Conservation (phyloP, 1,139 yeast species). For the Yamadazyma membranifaciens region DNA sequence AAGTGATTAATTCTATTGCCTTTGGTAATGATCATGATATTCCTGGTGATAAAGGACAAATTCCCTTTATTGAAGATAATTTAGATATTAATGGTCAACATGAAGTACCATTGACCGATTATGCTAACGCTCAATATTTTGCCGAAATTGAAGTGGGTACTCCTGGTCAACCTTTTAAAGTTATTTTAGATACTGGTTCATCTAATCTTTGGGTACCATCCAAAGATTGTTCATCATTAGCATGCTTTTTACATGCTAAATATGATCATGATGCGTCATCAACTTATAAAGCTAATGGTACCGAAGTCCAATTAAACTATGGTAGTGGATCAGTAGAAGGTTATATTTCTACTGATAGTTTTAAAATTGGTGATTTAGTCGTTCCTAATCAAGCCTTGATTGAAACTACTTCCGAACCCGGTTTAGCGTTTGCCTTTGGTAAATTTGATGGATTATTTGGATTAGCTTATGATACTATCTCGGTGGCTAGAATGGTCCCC, state of each 20-base stretch:
- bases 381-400: constrained; percentile 92
- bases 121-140: constrained; percentile 91
- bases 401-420: constrained; percentile 96
- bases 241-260: constrained; percentile 90
- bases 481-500: constrained; percentile 86
- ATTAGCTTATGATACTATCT: constrained; percentile 85
- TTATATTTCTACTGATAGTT: constrained; percentile 78
- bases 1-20: neutral
- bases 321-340: constrained; percentile 95
- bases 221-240: constrained; percentile 82
- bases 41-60: constrained; percentile 28
- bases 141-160: constrained; percentile 89
- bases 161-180: constrained; percentile 90
- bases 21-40: neutral
- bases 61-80: constrained; percentile 40
- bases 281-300: constrained; percentile 81
- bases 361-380: constrained; percentile 76
- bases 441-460: constrained; percentile 97
- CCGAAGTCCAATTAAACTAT: constrained; percentile 79
- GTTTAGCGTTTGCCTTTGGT: constrained; percentile 96
- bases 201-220: constrained; percentile 97
- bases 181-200: constrained; percentile 91
- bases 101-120: constrained; percentile 84
- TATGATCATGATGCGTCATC: constrained; percentile 81
- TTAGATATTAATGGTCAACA: constrained; percentile 32